Base-by-base conservation (phyloP, 176 grass and related monocot species). In the Echinochloa phyllopogon region DNA sequence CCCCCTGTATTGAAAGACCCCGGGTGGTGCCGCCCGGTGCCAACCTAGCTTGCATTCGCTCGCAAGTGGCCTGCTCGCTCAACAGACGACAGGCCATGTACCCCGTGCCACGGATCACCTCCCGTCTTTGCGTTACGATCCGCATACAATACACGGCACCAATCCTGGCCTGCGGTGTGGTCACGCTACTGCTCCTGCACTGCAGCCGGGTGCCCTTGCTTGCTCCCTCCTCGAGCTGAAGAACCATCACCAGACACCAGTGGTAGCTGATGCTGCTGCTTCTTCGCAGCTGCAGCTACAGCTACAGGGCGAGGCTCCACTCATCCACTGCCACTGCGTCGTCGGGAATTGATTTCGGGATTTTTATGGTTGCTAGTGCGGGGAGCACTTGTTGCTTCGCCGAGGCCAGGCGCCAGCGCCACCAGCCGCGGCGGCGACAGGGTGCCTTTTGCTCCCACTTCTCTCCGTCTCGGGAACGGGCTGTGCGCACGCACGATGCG, bases 381-480 rank as follows among this genome's bases (percentile, higher is more conserved):
- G 0, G 16, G 68, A 84, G 75, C 82, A 68, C 82, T 89, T 10
- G 33, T 89, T 10, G 33, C 57, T 49, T 40, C 4, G 80, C n/a
- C 39, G 10, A 5, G 53, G 24, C 14, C 16, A 18, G 57, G 29
- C 57, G 29, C 20, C 12, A 2, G 56, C 56, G 11, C n/a, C 56
- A 24, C 4, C 56, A 59, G n/a, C 51, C 6, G 51, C 51, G 1
- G 23, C 63, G 6, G 63, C 63, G 2, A 15, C 6, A 17, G 62
- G 62, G 75, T 4, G 52, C 73, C 86, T 88, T 88, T 88, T 57
- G 14, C 39, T 45, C 57, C 79, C 81, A 74, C 74, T 78, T 25
- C 43, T n/a, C 77, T 68, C 50, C 29, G 29, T 44, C 25, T 17
- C 12, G 25, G 69, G 3, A 57, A 58, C 13, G 62, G 77, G 38